phyloP scores from a whole-genome alignment of 1,139 yeast species.

The Magnusiomyces fungicola region DNA sequence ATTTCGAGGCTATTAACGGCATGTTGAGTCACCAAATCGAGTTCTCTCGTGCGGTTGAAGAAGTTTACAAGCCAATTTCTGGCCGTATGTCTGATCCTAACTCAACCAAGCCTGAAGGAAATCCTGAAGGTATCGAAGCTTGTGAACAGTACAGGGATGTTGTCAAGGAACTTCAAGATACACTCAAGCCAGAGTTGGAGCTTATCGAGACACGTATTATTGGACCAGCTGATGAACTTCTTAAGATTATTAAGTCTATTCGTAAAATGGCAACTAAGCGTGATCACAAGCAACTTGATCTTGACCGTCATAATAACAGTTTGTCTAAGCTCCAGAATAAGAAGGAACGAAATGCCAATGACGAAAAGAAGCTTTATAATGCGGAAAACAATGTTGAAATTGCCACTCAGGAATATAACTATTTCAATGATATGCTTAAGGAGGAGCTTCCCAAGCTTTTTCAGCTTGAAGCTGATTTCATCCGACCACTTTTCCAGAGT shows the following conservation, averaged over 20 bases:
- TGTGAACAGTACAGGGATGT: conserved; percentile 85
- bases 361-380: conserved; percentile 81
- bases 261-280: conserved; percentile 93
- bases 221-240: conserved; percentile 84
- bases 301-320: conserved; percentile 74
- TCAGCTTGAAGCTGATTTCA: conserved; percentile 82
- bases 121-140: conserved; percentile 93
- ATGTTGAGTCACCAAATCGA: conserved; percentile 92
- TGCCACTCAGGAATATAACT: conserved; percentile 93
- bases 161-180: conserved; percentile 76
- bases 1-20: conserved; percentile 84
- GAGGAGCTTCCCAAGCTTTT: conserved; percentile 81
- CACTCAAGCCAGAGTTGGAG: conserved; percentile 86
- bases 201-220: conserved; percentile 86
- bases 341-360: conserved; percentile 76
- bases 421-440: conserved; percentile 90
- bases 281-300: conserved; percentile 89
- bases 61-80: conserved; percentile 90
- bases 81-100: conserved; percentile 89
- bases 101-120: conserved; percentile 78
- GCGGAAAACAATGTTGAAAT: conserved; percentile 85
- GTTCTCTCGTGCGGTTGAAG: conserved; percentile 89
- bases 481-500: conserved; percentile 85
- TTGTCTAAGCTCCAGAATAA: conserved; percentile 69
- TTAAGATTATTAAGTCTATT: conserved; percentile 71